These are phyloP conservation scores for Ogataea haglerorum DNA, from an alignment of 805 yeast genomes.

Conservation along the genomic window DNA sequence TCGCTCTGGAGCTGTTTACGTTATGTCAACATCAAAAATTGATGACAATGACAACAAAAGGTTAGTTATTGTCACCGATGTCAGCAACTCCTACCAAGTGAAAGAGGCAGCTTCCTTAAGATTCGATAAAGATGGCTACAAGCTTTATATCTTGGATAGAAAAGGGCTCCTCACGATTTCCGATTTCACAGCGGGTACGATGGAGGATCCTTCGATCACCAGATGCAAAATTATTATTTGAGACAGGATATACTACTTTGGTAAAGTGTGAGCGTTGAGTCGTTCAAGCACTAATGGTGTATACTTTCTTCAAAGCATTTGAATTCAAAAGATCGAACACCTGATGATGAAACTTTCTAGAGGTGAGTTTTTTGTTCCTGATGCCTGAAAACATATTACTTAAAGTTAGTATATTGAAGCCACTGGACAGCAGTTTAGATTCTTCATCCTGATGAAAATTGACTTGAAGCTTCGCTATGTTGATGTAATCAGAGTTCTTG, in stretches of 20 bases:
- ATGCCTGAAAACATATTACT: slow-evolving; percentile 2
- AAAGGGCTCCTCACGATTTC: slow-evolving; percentile 76
- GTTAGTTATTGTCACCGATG: slow-evolving; percentile 71
- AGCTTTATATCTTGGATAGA: slow-evolving; percentile 70
- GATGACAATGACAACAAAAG: slow-evolving; percentile 55
- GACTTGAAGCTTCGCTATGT: slow-evolving; percentile 28
- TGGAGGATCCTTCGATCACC: slow-evolving; percentile 63
- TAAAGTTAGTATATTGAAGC: neutral
- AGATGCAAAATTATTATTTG: slow-evolving; percentile 57
- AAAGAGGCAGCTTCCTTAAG: slow-evolving; percentile 75
- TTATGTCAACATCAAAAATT: slow-evolving; percentile 59
- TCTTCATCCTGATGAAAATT: slow-evolving; percentile 24
- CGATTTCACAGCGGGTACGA: slow-evolving; percentile 85
- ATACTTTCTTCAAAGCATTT: slow-evolving; percentile 14
- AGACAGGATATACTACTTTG: neutral
- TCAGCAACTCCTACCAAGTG: slow-evolving; percentile 66
- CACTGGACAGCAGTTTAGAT: slow-evolving; percentile 15
- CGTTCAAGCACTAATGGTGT: slow-evolving; percentile 9
- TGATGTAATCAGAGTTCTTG: slow-evolving; percentile 15
- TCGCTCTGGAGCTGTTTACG: slow-evolving; percentile 70
- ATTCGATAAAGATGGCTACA: slow-evolving; percentile 80
- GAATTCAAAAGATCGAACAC: slow-evolving; percentile 32
- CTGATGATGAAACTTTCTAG: slow-evolving; percentile 28
- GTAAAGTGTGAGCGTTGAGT: too few relatives aligned
- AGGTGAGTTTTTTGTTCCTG: slow-evolving; percentile 20